Percentiles rank a stretch among this genome's conserved stretches.
Conservation (phyloP, 2,329 filamentous ascomycete species). For the Lasiodiplodia citricola region DNA sequence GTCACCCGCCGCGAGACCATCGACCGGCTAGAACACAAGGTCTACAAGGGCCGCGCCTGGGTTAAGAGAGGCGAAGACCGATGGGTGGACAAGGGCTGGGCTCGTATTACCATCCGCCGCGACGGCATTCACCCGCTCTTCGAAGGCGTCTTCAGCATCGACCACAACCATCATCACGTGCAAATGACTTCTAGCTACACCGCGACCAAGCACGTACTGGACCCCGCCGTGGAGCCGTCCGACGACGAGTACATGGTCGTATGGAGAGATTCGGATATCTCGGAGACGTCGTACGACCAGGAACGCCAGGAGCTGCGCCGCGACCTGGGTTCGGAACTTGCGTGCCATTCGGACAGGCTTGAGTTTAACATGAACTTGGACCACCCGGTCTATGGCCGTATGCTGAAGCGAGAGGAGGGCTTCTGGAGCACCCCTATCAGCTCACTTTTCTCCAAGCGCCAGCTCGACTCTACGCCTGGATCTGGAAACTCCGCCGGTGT, state of each 20-base stretch:
- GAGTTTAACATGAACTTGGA: constrained; percentile 77
- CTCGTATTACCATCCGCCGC: constrained; percentile 75
- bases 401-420: constrained; percentile 58
- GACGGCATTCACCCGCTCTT: constrained; percentile 84
- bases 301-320: constrained; percentile 68
- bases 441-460: constrained; percentile 71
- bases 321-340: constrained; percentile 48
- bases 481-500: constrained; percentile 79
- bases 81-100: constrained; percentile 87
- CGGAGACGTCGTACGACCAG: constrained; percentile 37
- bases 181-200: constrained; percentile 77
- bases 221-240: constrained; percentile 67
- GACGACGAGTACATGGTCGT: constrained; percentile 83
- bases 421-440: constrained; percentile 66
- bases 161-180: constrained; percentile 85
- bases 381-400: constrained; percentile 67
- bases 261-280: constrained; percentile 88
- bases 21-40: constrained; percentile 74
- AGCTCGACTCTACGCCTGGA: constrained; percentile 69
- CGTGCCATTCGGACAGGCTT: constrained; percentile 77
- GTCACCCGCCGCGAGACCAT: constrained; percentile 71
- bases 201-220: constrained; percentile 71
- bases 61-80: constrained; percentile 59
- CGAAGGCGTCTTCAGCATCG: constrained; percentile 83
- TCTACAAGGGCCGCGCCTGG: constrained; percentile 83